phyloP scores from a whole-genome alignment of 1,139 yeast genomes.

The Hemisphaericaspora xylofermentans region DNA sequence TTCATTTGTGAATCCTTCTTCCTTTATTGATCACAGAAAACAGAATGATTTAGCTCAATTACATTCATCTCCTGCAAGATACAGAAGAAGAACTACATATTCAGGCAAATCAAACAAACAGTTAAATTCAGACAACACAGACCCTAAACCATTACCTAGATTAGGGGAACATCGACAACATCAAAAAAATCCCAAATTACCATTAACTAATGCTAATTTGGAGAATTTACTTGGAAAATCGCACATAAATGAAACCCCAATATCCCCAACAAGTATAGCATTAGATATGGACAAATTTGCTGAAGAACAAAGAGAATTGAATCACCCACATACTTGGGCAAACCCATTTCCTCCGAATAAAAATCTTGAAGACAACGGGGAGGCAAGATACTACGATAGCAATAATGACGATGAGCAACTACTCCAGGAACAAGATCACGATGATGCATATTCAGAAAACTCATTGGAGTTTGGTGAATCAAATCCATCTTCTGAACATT shows the following conservation, averaged over 20 bases:
- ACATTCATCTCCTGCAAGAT: constrained; percentile 35
- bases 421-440: constrained; percentile 18
- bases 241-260: constrained; percentile 11
- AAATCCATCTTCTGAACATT: constrained; percentile 71
- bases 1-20: constrained; percentile 18
- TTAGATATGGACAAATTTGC: constrained; percentile 43
- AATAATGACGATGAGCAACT: constrained; percentile 12
- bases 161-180: background rate
- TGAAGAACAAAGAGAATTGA: constrained; percentile 33
- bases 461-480: constrained; percentile 53
- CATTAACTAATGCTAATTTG: constrained; percentile 40
- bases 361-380: constrained; percentile 8
- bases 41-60: constrained; percentile 29
- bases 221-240: constrained; percentile 23
- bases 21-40: constrained; percentile 36
- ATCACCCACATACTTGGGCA: constrained; percentile 21
- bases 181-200: constrained; percentile 19
- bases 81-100: constrained; percentile 26
- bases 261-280: constrained; percentile 26
- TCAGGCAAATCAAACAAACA: background rate
- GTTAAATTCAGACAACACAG: background rate
- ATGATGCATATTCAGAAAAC: constrained; percentile 26
- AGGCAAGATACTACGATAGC: constrained; percentile 3
- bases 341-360: constrained; percentile 12
- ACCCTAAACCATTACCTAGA: background rate